These are phyloP conservation scores for Coemansia sp. DNA, from an alignment of 192 early-diverging fungal species.

Conservation along the genomic window DNA sequence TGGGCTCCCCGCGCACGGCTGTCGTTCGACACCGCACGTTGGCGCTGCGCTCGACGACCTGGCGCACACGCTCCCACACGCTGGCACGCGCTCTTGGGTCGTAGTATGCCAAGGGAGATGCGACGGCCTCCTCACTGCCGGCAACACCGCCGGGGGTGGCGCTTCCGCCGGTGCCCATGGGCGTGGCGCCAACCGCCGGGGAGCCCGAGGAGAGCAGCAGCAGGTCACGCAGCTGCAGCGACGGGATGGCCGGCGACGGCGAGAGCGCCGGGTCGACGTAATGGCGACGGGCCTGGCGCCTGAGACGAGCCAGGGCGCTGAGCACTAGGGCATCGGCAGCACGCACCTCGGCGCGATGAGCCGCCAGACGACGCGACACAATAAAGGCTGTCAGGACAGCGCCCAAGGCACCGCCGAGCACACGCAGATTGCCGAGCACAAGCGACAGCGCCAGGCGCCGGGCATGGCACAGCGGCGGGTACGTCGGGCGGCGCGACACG, in stretches of 20 bases:
- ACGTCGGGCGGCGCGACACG: constrained; percentile 21
- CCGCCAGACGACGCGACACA: constrained; percentile 24
- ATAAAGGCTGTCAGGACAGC: constrained; percentile 16
- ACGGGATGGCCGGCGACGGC: constrained; percentile 49
- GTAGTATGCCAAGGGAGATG: constrained; percentile 12
- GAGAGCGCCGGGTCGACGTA: constrained; percentile 54
- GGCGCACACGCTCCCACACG: constrained; percentile 58
- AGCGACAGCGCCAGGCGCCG: constrained; percentile 16
- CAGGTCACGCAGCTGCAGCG: constrained; percentile 58
- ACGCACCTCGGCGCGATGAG: constrained; percentile 27
- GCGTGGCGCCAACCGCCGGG: too few species aligned
- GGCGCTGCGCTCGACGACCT: constrained; percentile 54
- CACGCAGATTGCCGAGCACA: constrained; percentile 25
- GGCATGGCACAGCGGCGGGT: constrained; percentile 25
- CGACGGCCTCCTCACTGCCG: neutral
- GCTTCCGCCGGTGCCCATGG: constrained; percentile 1
- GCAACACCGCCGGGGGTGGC: neutral
- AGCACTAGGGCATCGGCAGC: constrained; percentile 47
- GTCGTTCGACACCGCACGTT: constrained; percentile 58
- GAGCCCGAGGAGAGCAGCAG: constrained; percentile 39
- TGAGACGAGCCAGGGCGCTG: constrained; percentile 42
- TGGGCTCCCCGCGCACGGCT: constrained; percentile 57
- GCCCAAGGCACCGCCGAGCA: constrained; percentile 12
- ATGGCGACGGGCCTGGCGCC: constrained; percentile 53
- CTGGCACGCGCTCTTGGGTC: constrained; percentile 42